phyloP scores from a whole-genome alignment of 139 green algal species.

The Dunaliella primolecta region DNA sequence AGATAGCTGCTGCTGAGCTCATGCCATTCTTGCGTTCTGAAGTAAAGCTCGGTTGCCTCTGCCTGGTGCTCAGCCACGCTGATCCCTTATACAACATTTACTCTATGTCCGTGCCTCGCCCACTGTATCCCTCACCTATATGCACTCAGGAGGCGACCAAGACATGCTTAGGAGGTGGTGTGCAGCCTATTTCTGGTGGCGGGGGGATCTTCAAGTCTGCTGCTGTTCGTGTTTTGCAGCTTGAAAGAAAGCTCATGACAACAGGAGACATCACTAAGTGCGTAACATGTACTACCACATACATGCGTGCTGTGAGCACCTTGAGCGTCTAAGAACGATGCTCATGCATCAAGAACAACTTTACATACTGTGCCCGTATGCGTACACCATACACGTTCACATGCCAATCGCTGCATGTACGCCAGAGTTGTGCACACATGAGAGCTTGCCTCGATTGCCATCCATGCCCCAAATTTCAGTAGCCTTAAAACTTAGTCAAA shows the following conservation, averaged over 20 bases:
- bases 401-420: not conserved
- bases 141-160: slow-evolving; percentile 9
- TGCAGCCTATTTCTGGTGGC: slow-evolving; percentile 17
- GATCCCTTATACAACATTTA: no score
- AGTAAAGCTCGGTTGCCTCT: no score
- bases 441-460: no score
- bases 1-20: no score
- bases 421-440: not conserved
- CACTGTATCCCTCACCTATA: no score
- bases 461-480: no score
- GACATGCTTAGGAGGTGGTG: slow-evolving; percentile 12
- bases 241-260: slow-evolving; percentile 69
- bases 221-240: slow-evolving; percentile 64
- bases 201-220: slow-evolving; percentile 82
- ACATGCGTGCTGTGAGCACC: not conserved
- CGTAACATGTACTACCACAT: not conserved
- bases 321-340: not conserved
- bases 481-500: no score
- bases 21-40: no score
- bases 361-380: not conserved
- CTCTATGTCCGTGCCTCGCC: no score
- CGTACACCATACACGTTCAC: not conserved
- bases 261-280: slow-evolving; percentile 63
- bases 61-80: no score
- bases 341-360: not conserved